phyloP scores from a whole-genome alignment of 2,329 filamentous ascomycete genomes.

The Blumeria graminis region DNA sequence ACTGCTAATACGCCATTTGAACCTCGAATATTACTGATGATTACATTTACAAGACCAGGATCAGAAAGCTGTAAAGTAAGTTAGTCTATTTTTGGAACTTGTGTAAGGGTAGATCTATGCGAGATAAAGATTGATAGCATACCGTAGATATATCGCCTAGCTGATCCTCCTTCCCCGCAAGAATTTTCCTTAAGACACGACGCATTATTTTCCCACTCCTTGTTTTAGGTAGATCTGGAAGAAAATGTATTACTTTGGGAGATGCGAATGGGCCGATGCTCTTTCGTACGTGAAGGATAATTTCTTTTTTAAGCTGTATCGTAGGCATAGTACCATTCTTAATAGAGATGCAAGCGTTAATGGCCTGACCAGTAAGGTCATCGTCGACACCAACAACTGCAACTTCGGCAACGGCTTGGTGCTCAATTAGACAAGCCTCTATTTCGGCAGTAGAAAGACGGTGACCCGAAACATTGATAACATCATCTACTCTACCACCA shows the following conservation, averaged over 20 bases:
- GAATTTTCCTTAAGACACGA: conserved; percentile 85
- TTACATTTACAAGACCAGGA: too few relatives aligned
- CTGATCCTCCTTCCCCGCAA: conserved; percentile 92
- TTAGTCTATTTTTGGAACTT: too few relatives aligned
- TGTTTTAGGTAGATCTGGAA: conserved; percentile 91
- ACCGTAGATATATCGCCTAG: conserved; percentile 82
- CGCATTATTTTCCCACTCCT: conserved; percentile 98
- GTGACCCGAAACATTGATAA: conserved; percentile 94
- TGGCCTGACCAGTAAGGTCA: conserved; percentile 87
- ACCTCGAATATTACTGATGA: too few relatives aligned
- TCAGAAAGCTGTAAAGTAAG: too few relatives aligned
- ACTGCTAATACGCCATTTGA: too few relatives aligned
- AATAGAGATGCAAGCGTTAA: conserved; percentile 87
- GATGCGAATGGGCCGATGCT: conserved; percentile 83
- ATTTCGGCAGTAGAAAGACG: conserved; percentile 94
- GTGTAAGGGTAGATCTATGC: background rate
- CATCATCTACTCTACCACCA: conserved; percentile 89
- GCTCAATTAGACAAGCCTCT: conserved; percentile 86
- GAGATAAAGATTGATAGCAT: conserved; percentile 2
- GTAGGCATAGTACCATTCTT: conserved; percentile 58
- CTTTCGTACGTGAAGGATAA: conserved; percentile 7
- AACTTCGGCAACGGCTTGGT: conserved; percentile 71
- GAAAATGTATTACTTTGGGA: conserved; percentile 75
- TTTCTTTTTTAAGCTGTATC: conserved; percentile 71
- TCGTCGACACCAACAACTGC: conserved; percentile 85